phyloP scores from a whole-genome alignment of 148 eudicot species.

The Rhododendron vialii region DNA sequence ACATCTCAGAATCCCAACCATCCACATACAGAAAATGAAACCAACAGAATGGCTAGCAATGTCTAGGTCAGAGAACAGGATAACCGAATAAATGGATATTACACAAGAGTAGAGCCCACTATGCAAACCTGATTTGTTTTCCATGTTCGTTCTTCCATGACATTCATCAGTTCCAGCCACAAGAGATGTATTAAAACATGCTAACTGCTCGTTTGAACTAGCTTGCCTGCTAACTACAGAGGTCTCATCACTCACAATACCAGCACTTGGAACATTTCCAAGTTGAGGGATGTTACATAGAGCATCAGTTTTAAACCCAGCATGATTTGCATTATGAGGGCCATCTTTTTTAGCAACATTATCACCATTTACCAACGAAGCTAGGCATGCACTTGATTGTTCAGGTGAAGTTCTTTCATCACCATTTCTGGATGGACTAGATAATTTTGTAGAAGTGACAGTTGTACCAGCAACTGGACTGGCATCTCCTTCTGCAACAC shows the following conservation, averaged over 20 bases:
- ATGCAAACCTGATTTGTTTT: conserved; percentile 41
- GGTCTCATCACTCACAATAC: conserved; percentile 7
- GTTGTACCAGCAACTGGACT: conserved; percentile 30
- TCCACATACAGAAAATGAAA: background rate
- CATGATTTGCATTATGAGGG: conserved; percentile 29
- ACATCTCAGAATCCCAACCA: background rate
- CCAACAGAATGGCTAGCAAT: background rate
- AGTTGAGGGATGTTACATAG: conserved; percentile 26
- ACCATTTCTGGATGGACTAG: conserved; percentile 29
- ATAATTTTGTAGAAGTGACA: conserved; percentile 20
- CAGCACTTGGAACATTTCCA: conserved; percentile 27
- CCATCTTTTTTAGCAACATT: conserved; percentile 39
- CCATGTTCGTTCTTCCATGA: conserved; percentile 32
- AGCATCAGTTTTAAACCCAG: conserved; percentile 1
- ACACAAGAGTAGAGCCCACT: background rate
- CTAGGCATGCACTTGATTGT: conserved; percentile 28
- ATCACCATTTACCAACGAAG: conserved; percentile 21
- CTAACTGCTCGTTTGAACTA: conserved; percentile 24
- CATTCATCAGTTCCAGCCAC: conserved; percentile 35
- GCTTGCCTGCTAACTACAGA: conserved; percentile 16
- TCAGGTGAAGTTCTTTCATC: conserved; percentile 24
- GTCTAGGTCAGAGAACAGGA: background rate
- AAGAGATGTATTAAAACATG: conserved; percentile 10
- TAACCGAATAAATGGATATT: conserved; percentile 1
- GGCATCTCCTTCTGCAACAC: conserved; percentile 28